Evolutionary conservation across 495 filamentous ascomycete species (phyloP), one percentile per base, ranked within the genome.

Genomic region (Tricharina praecox): DNA sequence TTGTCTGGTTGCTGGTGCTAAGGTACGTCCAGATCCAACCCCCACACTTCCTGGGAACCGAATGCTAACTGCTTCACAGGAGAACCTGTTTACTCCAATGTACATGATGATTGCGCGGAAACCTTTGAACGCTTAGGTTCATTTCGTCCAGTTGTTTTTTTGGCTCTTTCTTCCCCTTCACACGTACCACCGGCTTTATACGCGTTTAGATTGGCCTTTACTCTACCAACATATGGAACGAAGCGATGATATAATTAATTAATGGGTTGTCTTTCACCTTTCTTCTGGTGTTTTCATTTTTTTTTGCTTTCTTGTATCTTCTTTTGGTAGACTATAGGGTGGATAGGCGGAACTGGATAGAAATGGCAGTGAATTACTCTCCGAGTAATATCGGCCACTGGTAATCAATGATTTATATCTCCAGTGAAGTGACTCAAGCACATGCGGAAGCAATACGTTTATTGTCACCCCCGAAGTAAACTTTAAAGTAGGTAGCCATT

Each of bases 51-150:
- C n/a, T 23, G 19, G n/a, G n/a, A n/a, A n/a, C n/a, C n/a, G n/a
- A n/a, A n/a, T 23, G n/a, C 33, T 37, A 42, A 48, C 20, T 20
- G n/a, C 3, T 7, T 23, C 23, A 36, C 23, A 48, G 39, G 75
- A 85, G 72, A 82, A 93, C 61, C 73, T 97, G 15, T 97, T 97
- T 69, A 97, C 90, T 0, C 90, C 90, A 30, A 97, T 97, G 90
- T 96, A 95, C 70, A 68, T 97, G 63, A 95, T 97, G 90, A 77
- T 97, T 48, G 90, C 75, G 30, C 76, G 85, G 67, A 97, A 97
- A 70, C 84, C 88, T n/a, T 49, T 57, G 48, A 57, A 60, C 15
- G 49, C 57, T 42, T 59, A 59, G 34, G 3, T 30, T 18, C 3
- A 11, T 2, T 1, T 43, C 13, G 20, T 43, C 7, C 13, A 5